Conservation (phyloP, 352 stramenopile species). For the Phytophthora pisi region DNA sequence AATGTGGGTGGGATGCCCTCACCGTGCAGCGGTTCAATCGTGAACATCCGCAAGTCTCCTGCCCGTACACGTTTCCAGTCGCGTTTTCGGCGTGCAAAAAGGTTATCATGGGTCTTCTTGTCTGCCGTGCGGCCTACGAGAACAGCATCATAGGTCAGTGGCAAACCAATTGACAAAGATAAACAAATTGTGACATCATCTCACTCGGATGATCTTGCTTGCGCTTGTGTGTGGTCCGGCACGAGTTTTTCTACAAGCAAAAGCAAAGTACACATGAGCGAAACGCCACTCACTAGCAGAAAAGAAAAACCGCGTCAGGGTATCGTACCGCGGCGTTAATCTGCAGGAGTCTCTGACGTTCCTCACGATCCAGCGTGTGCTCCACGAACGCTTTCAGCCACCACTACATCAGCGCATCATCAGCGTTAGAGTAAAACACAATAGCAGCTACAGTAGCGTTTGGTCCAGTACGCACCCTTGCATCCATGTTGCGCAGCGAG, state of each 20-base stretch:
- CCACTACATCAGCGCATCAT: conserved; percentile 47
- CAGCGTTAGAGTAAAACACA: conserved; percentile 10
- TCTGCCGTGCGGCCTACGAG: conserved; percentile 60
- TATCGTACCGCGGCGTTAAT: conserved; percentile 37
- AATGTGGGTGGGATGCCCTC: background rate
- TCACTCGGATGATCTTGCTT: conserved; percentile 74
- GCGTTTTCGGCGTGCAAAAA: conserved; percentile 72
- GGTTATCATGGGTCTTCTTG: conserved; percentile 77
- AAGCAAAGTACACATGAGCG: background rate
- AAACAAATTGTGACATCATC: conserved; percentile 1
- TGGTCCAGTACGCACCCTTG: conserved; percentile 46
- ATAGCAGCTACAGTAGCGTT: background rate
- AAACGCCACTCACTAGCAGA: background rate
- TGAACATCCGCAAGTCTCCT: conserved; percentile 78
- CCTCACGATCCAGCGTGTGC: conserved; percentile 70
- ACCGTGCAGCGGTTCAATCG: conserved; percentile 72
- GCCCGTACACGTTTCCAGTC: conserved; percentile 79
- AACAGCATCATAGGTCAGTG: conserved; percentile 5
- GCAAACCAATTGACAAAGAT: background rate
- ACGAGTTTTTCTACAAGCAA: conserved; percentile 45
- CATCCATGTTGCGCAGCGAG: conserved; percentile 70
- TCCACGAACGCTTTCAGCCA: conserved; percentile 77
- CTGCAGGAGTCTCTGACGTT: conserved; percentile 58
- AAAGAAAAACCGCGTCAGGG: background rate
- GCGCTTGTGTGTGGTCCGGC: conserved; percentile 66